Percentiles rank a stretch among this genome's conserved stretches.
These are phyloP conservation scores for Trichaptum fuscoviolaceum DNA, from an alignment of 768 basidiomycete species.

Conservation along the genomic window DNA sequence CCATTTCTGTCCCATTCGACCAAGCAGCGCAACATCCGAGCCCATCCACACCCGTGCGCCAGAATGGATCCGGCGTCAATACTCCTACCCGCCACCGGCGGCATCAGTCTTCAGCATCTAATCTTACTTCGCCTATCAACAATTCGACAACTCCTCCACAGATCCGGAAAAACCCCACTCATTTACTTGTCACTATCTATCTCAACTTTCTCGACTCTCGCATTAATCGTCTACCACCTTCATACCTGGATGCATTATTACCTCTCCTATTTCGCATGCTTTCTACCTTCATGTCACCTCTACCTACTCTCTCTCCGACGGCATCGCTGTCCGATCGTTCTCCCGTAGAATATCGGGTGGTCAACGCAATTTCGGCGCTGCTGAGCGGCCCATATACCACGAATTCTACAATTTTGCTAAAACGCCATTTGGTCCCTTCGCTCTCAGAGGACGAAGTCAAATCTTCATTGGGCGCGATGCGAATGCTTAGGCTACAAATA, in stretches of 20 bases:
- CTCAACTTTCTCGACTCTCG: constrained; percentile 58
- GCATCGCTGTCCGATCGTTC: constrained; percentile 19
- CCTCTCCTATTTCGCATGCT: constrained; percentile 69
- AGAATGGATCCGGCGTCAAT: constrained; percentile 11
- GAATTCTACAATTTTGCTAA: constrained; percentile 58
- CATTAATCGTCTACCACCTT: constrained; percentile 52
- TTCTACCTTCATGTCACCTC: constrained; percentile 57
- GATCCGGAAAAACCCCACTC: constrained; percentile 39
- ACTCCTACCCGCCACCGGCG: constrained; percentile 39
- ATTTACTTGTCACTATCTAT: constrained; percentile 59
- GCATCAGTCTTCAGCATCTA: constrained; percentile 57
- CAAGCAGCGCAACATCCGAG: constrained; percentile 15
- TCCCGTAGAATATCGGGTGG: constrained; percentile 48
- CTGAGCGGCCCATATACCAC: constrained; percentile 63
- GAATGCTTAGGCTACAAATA: constrained; percentile 59
- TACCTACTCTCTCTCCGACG: constrained; percentile 62
- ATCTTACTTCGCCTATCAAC: constrained; percentile 34
- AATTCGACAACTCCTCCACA: constrained; percentile 24
- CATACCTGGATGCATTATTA: constrained; percentile 50
- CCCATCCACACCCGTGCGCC: constrained; percentile 15
- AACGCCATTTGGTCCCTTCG: constrained; percentile 50
- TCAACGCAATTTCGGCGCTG: constrained; percentile 49
- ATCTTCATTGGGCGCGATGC: constrained; percentile 52
- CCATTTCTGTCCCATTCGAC: constrained; percentile 33
- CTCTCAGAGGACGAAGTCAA: constrained; percentile 23